Evolutionary conservation across 805 yeast species (phyloP).

Genomic region (Candida piceae): DNA sequence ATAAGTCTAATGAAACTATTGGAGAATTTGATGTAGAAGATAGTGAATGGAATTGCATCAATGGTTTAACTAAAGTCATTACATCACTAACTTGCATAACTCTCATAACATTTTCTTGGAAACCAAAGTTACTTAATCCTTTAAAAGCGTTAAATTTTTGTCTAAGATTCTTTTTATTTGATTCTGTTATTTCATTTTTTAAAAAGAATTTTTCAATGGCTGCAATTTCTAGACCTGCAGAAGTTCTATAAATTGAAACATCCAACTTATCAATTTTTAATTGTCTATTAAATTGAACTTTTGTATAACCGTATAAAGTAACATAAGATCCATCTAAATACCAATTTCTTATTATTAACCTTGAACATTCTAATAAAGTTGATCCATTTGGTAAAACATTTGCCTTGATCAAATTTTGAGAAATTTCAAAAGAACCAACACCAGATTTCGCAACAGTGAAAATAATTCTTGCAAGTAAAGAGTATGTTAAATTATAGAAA

Average conservation of each 20-base stretch:
- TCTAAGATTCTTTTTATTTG: conserved; percentile 11
- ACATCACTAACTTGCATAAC: conserved; percentile 72
- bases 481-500: conserved; percentile 59
- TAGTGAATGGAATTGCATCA: conserved; percentile 20
- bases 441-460: conserved; percentile 48
- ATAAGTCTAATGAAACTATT: too few species aligned
- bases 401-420: conserved; percentile 45
- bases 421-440: conserved; percentile 46
- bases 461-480: conserved; percentile 61
- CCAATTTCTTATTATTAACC: conserved; percentile 43
- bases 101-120: conserved; percentile 62
- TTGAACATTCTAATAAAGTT: conserved; percentile 48
- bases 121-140: conserved; percentile 52
- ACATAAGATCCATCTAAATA: conserved; percentile 70
- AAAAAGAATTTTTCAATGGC: conserved; percentile 38
- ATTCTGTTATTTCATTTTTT: conserved; percentile 24
- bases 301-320: conserved; percentile 54
- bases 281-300: conserved; percentile 56
- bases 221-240: conserved; percentile 42
- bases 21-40: background rate
- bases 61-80: conserved; percentile 63
- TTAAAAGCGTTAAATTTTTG: conserved; percentile 34
- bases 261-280: conserved; percentile 72
- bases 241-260: conserved; percentile 42
- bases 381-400: conserved; percentile 49